phyloP scores from a whole-genome alignment of 768 basidiomycete genomes.

The Chalciporus sphaerocephalus region DNA sequence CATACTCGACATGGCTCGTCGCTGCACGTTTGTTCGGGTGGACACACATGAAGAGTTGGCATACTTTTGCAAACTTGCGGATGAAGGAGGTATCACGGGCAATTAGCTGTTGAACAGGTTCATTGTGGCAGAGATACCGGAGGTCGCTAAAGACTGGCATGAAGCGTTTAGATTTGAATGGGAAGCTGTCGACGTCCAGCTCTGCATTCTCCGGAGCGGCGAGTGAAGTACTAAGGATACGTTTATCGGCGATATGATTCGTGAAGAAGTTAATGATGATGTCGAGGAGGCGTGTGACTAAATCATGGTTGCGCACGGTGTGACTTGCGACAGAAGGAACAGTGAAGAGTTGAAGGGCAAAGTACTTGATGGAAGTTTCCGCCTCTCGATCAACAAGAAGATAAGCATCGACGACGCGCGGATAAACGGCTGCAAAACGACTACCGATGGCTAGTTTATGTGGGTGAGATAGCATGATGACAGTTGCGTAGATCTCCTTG shows the following conservation, averaged over 20 bases:
- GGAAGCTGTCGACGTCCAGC: constrained; percentile 78
- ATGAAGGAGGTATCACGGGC: constrained; percentile 65
- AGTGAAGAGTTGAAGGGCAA: constrained; percentile 89
- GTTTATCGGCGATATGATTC: constrained; percentile 75
- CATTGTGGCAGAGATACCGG: constrained; percentile 77
- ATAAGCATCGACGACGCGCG: constrained; percentile 83
- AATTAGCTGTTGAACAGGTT: constrained; percentile 76
- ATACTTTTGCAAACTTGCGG: constrained; percentile 66
- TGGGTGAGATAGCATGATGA: constrained; percentile 64
- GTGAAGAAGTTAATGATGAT: constrained; percentile 93
- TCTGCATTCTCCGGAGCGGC: constrained; percentile 22
- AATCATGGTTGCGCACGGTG: constrained; percentile 66
- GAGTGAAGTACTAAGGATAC: constrained; percentile 41
- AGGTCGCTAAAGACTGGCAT: constrained; percentile 93
- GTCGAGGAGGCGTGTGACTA: constrained; percentile 71
- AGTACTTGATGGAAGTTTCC: constrained; percentile 92
- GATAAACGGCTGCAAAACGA: constrained; percentile 82
- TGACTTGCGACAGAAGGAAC: constrained; percentile 81
- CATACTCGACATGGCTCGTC: constrained; percentile 87
- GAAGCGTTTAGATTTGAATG: constrained; percentile 93
- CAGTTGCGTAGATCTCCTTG: constrained; percentile 77
- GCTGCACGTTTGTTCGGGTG: constrained; percentile 85
- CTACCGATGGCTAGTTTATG: constrained; percentile 83
- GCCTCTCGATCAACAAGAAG: constrained; percentile 90
- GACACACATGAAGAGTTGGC: constrained; percentile 89